Base-by-base conservation (phyloP, 495 filamentous ascomycete genomes). In the Lepidopterella palustris region DNA sequence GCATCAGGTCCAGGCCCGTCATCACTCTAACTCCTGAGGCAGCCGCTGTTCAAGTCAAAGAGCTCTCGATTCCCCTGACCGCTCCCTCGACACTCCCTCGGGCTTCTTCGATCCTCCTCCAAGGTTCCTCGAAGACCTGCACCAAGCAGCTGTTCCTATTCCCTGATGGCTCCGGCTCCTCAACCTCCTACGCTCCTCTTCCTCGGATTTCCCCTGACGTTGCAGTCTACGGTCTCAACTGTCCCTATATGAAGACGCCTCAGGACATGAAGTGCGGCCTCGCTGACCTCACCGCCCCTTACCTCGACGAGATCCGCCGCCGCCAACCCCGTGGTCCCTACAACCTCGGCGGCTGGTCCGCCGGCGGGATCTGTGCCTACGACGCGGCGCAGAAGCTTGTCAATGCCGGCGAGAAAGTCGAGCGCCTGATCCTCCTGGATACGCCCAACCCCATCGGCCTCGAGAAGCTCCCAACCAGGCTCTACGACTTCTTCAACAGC, bases 311-410 rank as follows among this genome's bases (percentile, higher is more conserved):
- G 64, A 84, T 90, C 56, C 79, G 79, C 59, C 78, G 79, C 1
- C 80, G 80, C 27, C 85, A 86, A 63, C 81, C 84, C 1, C 27
- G 72, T 0, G 88, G 87, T 5, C 87, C 88, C 0, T 92, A 90
- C 65, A 70, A 79, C 29, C 65, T 92, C 5, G 80, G 80, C 9
- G 88, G 88, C 49, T 77, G 76, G 77, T 77, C 79, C 47, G 65
- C 72, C 2, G 78, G 79, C 0, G 81, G 79, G 1, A 64, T 80
- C 15, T 59, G 73, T 45, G 78, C 80, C 15, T 79, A 71, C 53
- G 68, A 72, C 10, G 67, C 63, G 4, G 70, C 76, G 2, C 54
- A 67, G 42, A 65, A 72, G 23, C 66, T 80, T 0, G 54, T 68
- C 15, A 27, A 45, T 6, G 84, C 82, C 42, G 70, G 67, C 35